These are phyloP conservation scores for Parascedosporium putredinis DNA, from an alignment of 2,329 filamentous ascomycete genomes.

Conservation along the genomic window DNA sequence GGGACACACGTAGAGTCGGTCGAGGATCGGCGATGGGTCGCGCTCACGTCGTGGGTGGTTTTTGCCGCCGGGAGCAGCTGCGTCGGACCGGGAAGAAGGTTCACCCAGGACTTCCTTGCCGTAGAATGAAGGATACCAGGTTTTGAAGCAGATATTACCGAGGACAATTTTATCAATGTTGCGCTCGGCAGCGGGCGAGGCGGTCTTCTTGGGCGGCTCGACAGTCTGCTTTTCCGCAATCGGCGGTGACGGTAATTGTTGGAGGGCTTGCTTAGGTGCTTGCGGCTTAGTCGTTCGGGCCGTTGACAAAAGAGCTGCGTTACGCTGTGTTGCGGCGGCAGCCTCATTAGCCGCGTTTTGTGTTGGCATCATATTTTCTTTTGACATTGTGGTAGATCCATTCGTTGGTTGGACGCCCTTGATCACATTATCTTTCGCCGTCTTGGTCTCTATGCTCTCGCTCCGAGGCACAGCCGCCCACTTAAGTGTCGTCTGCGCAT, in stretches of 20 bases:
- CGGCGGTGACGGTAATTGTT: conserved; percentile 21
- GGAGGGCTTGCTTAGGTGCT: conserved; percentile 15
- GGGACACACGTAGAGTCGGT: conserved; percentile 74
- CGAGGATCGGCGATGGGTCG: conserved; percentile 36
- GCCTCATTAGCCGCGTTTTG: conserved; percentile 19
- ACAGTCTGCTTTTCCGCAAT: conserved; percentile 24
- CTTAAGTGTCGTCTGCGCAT: conserved; percentile 14
- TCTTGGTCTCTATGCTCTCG: conserved; percentile 19
- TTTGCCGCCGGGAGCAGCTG: conserved; percentile 15
- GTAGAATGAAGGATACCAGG: conserved; percentile 92
- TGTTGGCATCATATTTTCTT: conserved; percentile 1
- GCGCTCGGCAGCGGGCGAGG: conserved; percentile 39
- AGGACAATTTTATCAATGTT: conserved; percentile 84
- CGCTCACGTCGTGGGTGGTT: conserved; percentile 15
- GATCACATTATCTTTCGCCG: conserved; percentile 27
- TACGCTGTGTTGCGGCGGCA: conserved; percentile 22
- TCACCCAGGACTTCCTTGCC: conserved; percentile 57
- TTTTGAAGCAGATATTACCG: conserved; percentile 71
- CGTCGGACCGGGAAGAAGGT: conserved; percentile 17
- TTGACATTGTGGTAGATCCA: not conserved
- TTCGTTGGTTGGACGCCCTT: conserved; percentile 26
- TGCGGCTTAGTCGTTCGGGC: conserved; percentile 9
- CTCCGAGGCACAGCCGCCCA: conserved; percentile 14
- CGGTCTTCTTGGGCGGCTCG: conserved; percentile 12
- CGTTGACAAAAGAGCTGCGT: conserved; percentile 15